A percentile compares a stretch with the other conserved stretches of the same genome.
Evolutionary conservation across 768 basidiomycete species (phyloP).

Genomic region (Suillus clintonianus): DNA sequence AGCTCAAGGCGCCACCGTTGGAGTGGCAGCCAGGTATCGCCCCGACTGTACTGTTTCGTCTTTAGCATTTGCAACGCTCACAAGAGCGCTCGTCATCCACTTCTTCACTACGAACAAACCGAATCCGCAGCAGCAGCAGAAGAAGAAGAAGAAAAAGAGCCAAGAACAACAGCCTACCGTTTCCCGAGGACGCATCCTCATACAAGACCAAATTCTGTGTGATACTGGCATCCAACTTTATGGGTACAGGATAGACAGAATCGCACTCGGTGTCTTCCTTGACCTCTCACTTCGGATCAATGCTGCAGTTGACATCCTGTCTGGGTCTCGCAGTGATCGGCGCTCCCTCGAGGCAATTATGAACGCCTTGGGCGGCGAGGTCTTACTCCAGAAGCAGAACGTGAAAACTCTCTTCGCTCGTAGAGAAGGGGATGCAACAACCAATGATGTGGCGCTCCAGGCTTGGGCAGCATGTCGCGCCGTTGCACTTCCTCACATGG

Average conservation of each 20-base stretch:
- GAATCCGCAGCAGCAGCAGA: slow-evolving; percentile 1
- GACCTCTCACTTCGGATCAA: slow-evolving; percentile 40
- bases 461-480: slow-evolving; percentile 49
- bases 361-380: slow-evolving; percentile 40
- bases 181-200: slow-evolving; percentile 16
- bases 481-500: slow-evolving; percentile 25
- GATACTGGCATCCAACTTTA: slow-evolving; percentile 31
- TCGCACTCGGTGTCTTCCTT: slow-evolving; percentile 39
- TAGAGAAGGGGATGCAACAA: slow-evolving; percentile 19
- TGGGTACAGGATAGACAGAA: slow-evolving; percentile 49
- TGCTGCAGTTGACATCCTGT: slow-evolving; percentile 44
- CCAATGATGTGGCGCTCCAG: slow-evolving; percentile 34
- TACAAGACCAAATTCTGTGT: slow-evolving; percentile 36
- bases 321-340: slow-evolving; percentile 26
- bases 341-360: slow-evolving; percentile 37
- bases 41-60: slow-evolving; percentile 33
- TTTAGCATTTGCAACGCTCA: slow-evolving; percentile 42
- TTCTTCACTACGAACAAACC: slow-evolving; percentile 19
- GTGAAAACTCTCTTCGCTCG: slow-evolving; percentile 33
- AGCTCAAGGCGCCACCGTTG: slow-evolving; percentile 28
- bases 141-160: background rate
- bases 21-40: slow-evolving; percentile 46
- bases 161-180: background rate
- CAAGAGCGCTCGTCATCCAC: slow-evolving; percentile 37
- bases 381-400: slow-evolving; percentile 23